Percentiles rank a stretch among this genome's conserved stretches.
These are phyloP conservation scores for Marasmius tenuissimus DNA, from an alignment of 1,284 basidiomycete genomes.

Conservation along the genomic window DNA sequence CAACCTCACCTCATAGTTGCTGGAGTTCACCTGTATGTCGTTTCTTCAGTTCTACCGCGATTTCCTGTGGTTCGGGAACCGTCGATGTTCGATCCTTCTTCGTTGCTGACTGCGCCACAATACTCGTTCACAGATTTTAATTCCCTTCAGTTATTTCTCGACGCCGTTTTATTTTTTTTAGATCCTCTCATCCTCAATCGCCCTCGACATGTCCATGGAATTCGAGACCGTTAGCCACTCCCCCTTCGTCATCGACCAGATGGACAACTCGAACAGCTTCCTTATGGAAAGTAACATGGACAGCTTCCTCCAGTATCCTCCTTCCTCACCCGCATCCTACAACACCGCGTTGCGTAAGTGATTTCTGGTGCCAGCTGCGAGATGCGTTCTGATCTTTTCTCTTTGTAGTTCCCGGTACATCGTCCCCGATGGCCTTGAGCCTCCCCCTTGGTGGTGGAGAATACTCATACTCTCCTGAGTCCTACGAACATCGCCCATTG, in stretches of 20 bases:
- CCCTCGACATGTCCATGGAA: slow-evolving; percentile 38
- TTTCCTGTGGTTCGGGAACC: slow-evolving; percentile 15
- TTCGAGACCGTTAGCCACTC: slow-evolving; percentile 36
- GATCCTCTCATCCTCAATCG: slow-evolving; percentile 22
- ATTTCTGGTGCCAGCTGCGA: neutral
- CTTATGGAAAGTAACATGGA: slow-evolving; percentile 49
- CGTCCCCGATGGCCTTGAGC: slow-evolving; percentile 35
- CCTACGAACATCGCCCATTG: slow-evolving; percentile 60
- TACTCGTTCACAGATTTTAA: slow-evolving; percentile 20
- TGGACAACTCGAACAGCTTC: slow-evolving; percentile 56
- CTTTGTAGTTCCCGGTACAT: slow-evolving; percentile 6
- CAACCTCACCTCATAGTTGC: slow-evolving; percentile 11
- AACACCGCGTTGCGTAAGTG: slow-evolving; percentile 45
- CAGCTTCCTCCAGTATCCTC: slow-evolving; percentile 48
- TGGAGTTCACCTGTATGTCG: slow-evolving; percentile 11
- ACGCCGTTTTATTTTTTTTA: slow-evolving; percentile 21
- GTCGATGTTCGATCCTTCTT: slow-evolving; percentile 16
- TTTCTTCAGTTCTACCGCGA: slow-evolving; percentile 10
- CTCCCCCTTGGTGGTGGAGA: slow-evolving; percentile 56
- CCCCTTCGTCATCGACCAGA: slow-evolving; percentile 41
- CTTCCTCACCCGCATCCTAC: slow-evolving; percentile 39
- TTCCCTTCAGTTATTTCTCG: slow-evolving; percentile 22
- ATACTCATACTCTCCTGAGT: slow-evolving; percentile 63
- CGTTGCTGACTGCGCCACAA: slow-evolving; percentile 20
- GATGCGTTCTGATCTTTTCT: neutral